These are phyloP conservation scores for Yarrowia osloensis DNA, from an alignment of 805 yeast genomes.

Conservation along the genomic window DNA sequence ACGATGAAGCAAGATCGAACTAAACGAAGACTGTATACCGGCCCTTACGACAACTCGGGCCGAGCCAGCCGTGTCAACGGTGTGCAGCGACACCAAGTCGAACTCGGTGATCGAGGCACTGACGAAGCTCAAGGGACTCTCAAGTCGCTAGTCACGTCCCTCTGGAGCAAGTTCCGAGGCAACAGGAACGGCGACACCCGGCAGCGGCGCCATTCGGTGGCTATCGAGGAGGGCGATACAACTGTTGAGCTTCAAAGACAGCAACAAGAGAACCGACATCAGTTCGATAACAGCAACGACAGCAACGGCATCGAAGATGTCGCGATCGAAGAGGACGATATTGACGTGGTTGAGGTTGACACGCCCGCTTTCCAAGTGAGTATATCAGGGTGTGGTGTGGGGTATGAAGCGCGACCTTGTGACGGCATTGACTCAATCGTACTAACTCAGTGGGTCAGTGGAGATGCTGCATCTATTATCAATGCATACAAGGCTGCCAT, in stretches of 20 bases:
- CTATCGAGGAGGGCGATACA: constrained; percentile 14
- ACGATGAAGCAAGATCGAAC: constrained; percentile 22
- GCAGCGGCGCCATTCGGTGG: constrained; percentile 10
- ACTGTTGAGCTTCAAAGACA: background rate
- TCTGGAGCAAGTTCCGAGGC: constrained; percentile 18
- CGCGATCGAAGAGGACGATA: background rate
- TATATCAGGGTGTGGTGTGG: background rate
- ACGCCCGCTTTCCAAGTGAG: background rate
- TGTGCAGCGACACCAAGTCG: background rate
- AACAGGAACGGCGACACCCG: background rate
- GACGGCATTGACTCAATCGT: background rate
- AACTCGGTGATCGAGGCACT: background rate
- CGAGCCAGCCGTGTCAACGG: background rate
- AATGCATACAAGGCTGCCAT: constrained; percentile 18
- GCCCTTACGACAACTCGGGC: background rate
- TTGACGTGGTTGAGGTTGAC: background rate
- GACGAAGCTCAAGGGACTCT: background rate
- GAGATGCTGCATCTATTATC: constrained; percentile 5
- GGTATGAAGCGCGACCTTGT: background rate
- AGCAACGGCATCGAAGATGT: background rate
- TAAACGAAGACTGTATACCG: constrained; percentile 1
- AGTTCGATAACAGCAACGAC: background rate
- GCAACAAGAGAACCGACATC: background rate
- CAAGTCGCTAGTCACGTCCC: constrained; percentile 3
- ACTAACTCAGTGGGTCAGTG: constrained; percentile 18